Evolutionary conservation across 208 protist genomes (phyloP), one percentile per base, ranked within the genome.

Genomic region (Vickermania spadyakhi): DNA sequence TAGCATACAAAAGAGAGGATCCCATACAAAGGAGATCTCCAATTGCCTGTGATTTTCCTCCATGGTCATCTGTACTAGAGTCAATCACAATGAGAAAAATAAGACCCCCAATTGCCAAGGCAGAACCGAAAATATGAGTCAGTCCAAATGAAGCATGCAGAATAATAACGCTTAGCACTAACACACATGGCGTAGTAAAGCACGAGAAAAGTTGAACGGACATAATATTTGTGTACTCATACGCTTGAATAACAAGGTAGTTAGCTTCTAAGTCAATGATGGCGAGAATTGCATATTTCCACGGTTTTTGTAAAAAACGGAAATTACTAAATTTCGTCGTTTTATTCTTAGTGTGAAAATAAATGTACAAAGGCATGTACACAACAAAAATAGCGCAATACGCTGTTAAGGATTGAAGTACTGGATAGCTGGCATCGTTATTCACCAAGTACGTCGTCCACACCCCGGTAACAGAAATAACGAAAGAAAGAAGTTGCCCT

Each of bases 221-320:
- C 31, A 93, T 84, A 30, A 98, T 92, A 26, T 92, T 78, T 1
- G 94, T 96, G 66, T 96, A 98, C 45, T 95, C 83, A 58, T 97
- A 98, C 0, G 96, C 96, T 4, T 86, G 77, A 0, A 98, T 90
- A 27, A 97, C 78, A 21, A 93, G 67, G 62, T 87, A 97, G 63
- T 98, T 98, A 0, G 93, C 96, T 50, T 97, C 92, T 18, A 97
- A 63, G 60, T 98, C 96, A 0, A 94, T 75, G 3, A 97, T 60
- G 0, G 80, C 93, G 14, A 97, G 70, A 51, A 96, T 81, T 1
- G 82, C 61, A 23, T 97, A 97, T 41, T 91, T 93, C 76, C 86
- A 95, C 56, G 79, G 90, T 7, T 49, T 64, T 29, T 70, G 51
- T 22, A 83, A 70, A 71, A 80, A 86, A 21, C 21, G 71, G 52